These are phyloP conservation scores for Plantago elongata DNA, from an alignment of 257 asterid genomes.

Conservation along the genomic window DNA sequence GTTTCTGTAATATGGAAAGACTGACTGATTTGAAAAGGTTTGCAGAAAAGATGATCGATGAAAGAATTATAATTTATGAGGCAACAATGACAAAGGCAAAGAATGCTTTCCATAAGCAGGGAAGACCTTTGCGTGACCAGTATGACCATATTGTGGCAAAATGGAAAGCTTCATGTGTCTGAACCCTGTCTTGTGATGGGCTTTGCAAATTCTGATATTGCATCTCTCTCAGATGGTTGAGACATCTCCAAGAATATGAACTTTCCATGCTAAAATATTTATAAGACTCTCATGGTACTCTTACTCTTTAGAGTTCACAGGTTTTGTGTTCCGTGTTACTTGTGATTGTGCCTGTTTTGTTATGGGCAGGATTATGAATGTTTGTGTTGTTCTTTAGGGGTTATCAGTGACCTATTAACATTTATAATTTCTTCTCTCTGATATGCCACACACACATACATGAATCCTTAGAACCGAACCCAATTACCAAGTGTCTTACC, in stretches of 20 bases:
- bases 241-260: too few relatives aligned
- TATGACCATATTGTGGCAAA: constrained; percentile 51
- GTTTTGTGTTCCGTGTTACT: too few relatives aligned
- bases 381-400: too few relatives aligned
- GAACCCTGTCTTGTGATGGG: not conserved
- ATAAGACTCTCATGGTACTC: not conserved
- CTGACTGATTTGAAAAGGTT: constrained; percentile 50
- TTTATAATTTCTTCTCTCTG: too few relatives aligned
- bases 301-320: too few relatives aligned
- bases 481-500: too few relatives aligned
- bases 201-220: not conserved
- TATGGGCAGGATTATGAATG: too few relatives aligned
- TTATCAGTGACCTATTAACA: too few relatives aligned
- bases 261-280: not conserved
- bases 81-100: constrained; percentile 58
- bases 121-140: constrained; percentile 43
- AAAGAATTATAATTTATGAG: constrained; percentile 45
- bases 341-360: too few relatives aligned
- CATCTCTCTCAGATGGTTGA: not conserved
- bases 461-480: too few relatives aligned
- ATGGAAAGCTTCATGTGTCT: constrained; percentile 39
- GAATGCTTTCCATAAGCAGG: constrained; percentile 42
- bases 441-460: too few relatives aligned
- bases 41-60: constrained; percentile 61
- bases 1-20: constrained; percentile 57